Conservation (phyloP, 192 early-diverging fungal genomes). For the Backusella australiensis region DNA sequence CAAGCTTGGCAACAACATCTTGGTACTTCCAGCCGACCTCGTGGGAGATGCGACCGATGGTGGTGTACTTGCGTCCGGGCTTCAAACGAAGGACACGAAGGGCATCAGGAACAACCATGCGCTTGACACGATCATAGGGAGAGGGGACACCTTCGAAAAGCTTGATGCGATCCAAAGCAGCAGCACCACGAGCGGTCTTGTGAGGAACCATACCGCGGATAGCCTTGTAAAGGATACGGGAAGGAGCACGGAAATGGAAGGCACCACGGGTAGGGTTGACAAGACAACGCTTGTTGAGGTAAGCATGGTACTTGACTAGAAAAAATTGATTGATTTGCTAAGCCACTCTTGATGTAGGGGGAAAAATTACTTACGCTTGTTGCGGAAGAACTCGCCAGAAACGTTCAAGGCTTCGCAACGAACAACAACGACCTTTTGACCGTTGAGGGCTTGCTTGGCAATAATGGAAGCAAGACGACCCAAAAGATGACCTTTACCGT, state of each 20-base stretch:
- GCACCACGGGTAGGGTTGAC: conserved; percentile 96
- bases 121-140: conserved; percentile 96
- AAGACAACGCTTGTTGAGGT: conserved; percentile 96
- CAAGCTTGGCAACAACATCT: conserved; percentile 92
- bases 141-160: conserved; percentile 99
- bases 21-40: conserved; percentile 99
- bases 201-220: conserved; percentile 99
- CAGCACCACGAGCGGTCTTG: conserved; percentile 98
- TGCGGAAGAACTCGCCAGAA: conserved; percentile 97
- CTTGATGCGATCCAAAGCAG: conserved; percentile 96
- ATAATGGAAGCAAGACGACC: conserved; percentile 97
- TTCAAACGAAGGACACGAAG: conserved; percentile 95
- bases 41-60: conserved; percentile 85
- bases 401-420: conserved; percentile 99
- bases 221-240: conserved; percentile 94
- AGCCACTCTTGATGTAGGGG: neutral
- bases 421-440: conserved; percentile 96
- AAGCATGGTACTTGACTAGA: conserved; percentile 91
- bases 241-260: conserved; percentile 99
- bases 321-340: conserved; percentile 4
- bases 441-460: conserved; percentile 97
- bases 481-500: conserved; percentile 98
- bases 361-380: conserved; percentile 82
- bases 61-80: conserved; percentile 98
- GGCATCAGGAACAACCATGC: conserved; percentile 95